A percentile compares a stretch with the other conserved stretches of the same genome.
phyloP scores from a whole-genome alignment of 140 eudicot species.

The Flaveria floridana region DNA sequence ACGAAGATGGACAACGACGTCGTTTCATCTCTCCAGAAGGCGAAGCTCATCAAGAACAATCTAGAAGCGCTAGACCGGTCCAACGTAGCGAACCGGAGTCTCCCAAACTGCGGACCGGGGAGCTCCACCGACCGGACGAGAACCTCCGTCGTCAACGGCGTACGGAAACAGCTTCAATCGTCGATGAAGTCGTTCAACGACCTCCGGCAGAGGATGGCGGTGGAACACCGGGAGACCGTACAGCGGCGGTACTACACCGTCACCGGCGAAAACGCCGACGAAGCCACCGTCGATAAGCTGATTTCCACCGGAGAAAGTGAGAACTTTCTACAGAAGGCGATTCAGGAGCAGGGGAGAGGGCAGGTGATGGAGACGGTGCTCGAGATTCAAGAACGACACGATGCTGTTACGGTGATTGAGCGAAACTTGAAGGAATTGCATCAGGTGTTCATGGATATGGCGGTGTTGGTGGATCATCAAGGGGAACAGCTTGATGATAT shows the following conservation, averaged over 20 bases:
- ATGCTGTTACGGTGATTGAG: conserved; percentile 50
- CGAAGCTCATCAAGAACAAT: conserved; percentile 38
- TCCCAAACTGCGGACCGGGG: conserved; percentile 45
- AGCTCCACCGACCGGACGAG: conserved; percentile 54
- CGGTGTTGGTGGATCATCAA: conserved; percentile 62
- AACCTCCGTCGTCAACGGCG: conserved; percentile 44
- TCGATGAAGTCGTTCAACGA: conserved; percentile 45
- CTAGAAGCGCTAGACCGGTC: conserved; percentile 38
- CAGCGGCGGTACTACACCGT: conserved; percentile 50
- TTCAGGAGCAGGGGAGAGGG: conserved; percentile 52
- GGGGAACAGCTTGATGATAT: conserved; percentile 62
- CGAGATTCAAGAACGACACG: conserved; percentile 54
- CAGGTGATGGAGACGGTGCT: conserved; percentile 51
- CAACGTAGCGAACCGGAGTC: conserved; percentile 30
- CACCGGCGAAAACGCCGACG: conserved; percentile 56
- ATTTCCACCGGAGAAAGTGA: conserved; percentile 55
- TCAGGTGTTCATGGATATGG: conserved; percentile 62
- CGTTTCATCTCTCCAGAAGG: conserved; percentile 42
- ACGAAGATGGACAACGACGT: conserved; percentile 49
- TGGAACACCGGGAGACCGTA: conserved; percentile 51
- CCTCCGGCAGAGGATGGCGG: conserved; percentile 35
- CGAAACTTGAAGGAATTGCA: conserved; percentile 45
- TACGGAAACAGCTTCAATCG: conserved; percentile 41
- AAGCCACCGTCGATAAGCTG: conserved; percentile 36
- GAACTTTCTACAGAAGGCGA: conserved; percentile 48